Conservation (phyloP, 148 eudicot genomes). For the Vaccinium macrocarpon region DNA sequence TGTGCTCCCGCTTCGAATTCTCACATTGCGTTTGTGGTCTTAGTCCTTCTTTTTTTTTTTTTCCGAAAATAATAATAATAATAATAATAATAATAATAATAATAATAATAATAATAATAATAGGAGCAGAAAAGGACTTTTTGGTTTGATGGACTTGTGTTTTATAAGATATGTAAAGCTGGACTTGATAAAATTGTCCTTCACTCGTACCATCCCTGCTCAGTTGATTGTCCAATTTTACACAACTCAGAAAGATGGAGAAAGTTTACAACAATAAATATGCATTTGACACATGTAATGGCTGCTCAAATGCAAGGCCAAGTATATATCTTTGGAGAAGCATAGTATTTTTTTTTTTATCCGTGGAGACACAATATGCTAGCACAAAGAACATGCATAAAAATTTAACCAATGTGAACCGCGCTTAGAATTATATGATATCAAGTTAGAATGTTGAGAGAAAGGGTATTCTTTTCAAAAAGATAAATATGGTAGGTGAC, state of each 20-base stretch:
- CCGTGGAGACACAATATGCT: neutral
- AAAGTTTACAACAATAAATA: neutral
- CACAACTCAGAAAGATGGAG: neutral
- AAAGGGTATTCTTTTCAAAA: neutral
- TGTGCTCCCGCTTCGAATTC: too few relatives aligned
- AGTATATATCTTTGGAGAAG: too few relatives aligned
- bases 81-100: too few relatives aligned
- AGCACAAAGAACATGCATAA: neutral
- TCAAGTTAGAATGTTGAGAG: neutral
- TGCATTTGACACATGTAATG: neutral
- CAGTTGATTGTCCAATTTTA: conserved; percentile 14
- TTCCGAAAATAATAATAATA: too few relatives aligned
- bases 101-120: too few relatives aligned
- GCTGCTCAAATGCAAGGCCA: too few relatives aligned
- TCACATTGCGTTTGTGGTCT: too few relatives aligned
- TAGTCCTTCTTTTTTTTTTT: too few relatives aligned
- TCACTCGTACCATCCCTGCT: conserved; percentile 93
- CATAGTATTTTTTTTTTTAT: neutral
- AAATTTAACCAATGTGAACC: neutral
- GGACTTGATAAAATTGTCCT: conserved; percentile 87
- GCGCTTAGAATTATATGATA: neutral
- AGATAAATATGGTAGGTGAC: neutral
- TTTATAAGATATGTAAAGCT: conserved; percentile 27
- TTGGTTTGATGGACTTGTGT: too few relatives aligned
- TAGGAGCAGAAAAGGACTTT: too few relatives aligned